phyloP scores from a whole-genome alignment of 2,329 filamentous ascomycete species.

The Diaporthe vaccinii region DNA sequence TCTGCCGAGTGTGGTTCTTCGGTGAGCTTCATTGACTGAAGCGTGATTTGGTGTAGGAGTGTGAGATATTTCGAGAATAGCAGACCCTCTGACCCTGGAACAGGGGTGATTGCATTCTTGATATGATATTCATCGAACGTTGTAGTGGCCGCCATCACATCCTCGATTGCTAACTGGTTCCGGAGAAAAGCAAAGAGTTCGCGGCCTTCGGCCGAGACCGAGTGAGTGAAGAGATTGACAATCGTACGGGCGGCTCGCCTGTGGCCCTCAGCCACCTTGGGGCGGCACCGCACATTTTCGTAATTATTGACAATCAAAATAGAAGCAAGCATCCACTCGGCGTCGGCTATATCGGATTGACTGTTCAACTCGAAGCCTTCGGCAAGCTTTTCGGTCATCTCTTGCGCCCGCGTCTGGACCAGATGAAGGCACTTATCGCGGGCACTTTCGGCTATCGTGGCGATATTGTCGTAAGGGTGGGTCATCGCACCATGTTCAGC shows the following conservation, averaged over 20 bases:
- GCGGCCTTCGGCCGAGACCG: neutral
- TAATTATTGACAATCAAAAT: slow-evolving; percentile 10
- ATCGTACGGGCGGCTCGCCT: slow-evolving; percentile 8
- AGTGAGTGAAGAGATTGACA: neutral
- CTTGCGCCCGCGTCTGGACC: neutral
- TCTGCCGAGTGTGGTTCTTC: neutral
- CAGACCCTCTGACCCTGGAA: neutral
- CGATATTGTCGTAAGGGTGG: neutral
- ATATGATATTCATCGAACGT: neutral
- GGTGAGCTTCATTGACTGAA: neutral
- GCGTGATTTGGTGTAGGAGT: slow-evolving; percentile 5
- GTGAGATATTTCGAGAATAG: slow-evolving; percentile 12
- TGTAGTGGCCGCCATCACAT: neutral
- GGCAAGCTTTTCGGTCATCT: slow-evolving; percentile 15
- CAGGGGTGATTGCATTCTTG: slow-evolving; percentile 3
- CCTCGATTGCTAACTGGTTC: slow-evolving; percentile 1
- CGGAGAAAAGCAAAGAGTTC: slow-evolving; percentile 4
- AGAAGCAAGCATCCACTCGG: slow-evolving; percentile 20
- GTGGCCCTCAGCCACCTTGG: neutral
- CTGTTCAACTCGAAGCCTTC: neutral
- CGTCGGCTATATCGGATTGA: slow-evolving; percentile 2
- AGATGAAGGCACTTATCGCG: slow-evolving; percentile 12
- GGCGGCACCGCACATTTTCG: neutral
- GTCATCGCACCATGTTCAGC: neutral
- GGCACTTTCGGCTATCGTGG: neutral